A percentile compares a stretch with the other conserved stretches of the same genome.
phyloP scores from a whole-genome alignment of 768 basidiomycete genomes.

The Boletus rubescentipes region DNA sequence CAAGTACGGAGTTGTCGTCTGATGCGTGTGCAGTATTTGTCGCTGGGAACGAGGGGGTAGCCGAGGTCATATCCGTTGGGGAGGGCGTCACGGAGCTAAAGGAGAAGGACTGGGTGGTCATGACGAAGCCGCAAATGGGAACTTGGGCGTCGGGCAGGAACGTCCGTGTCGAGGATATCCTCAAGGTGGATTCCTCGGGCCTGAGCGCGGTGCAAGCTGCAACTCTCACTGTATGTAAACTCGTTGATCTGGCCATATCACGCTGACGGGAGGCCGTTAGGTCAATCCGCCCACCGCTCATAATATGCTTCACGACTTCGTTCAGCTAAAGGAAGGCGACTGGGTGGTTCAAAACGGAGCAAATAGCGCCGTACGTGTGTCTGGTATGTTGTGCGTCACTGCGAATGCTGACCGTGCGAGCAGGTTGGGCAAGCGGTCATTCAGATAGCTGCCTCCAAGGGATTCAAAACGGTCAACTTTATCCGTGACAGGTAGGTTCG shows the following conservation, averaged over 20 bases:
- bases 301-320: conserved; percentile 76
- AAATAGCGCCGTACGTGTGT: conserved; percentile 68
- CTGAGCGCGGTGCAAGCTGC: conserved; percentile 68
- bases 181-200: conserved; percentile 52
- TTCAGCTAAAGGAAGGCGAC: conserved; percentile 60
- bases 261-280: conserved; percentile 30
- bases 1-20: conserved; percentile 36
- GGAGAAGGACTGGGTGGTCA: conserved; percentile 72
- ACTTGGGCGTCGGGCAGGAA: conserved; percentile 69
- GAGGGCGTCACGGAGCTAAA: conserved; percentile 46
- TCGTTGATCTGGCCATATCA: background rate
- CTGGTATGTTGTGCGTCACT: background rate
- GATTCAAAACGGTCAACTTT: conserved; percentile 78
- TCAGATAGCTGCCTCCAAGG: conserved; percentile 73
- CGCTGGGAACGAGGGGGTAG: conserved; percentile 78
- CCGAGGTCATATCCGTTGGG: conserved; percentile 62
- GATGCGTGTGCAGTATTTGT: conserved; percentile 47
- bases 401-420: conserved; percentile 1
- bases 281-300: conserved; percentile 85
- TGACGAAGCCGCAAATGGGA: conserved; percentile 66
- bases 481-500: conserved; percentile 63
- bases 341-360: conserved; percentile 87
- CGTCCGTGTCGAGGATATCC: conserved; percentile 52
- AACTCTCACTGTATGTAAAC: conserved; percentile 60
- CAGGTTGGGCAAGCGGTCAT: conserved; percentile 85